Base-by-base conservation (phyloP, 768 basidiomycete species). In the Suillus variegatus region DNA sequence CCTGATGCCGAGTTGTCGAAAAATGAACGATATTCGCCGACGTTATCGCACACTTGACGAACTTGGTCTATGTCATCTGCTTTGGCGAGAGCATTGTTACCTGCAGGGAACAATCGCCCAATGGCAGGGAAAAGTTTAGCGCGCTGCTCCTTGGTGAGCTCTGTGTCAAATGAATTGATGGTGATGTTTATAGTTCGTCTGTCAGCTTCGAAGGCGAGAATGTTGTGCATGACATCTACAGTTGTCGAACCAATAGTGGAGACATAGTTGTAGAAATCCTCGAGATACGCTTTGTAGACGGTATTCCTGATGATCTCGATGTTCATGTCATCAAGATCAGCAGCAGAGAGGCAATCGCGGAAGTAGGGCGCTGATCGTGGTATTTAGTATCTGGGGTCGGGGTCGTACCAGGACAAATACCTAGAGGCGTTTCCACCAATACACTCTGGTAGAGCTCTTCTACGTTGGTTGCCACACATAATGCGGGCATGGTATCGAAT, bases 241-340 rank as follows among this genome's bases (percentile, higher is more conserved):
- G 97, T 98, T 0, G 97, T 93, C 12, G 87, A 85, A 49, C 94
- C 91, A 41, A 98, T 81, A 9, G 90, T 87, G 55, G 84, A 79
- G 74, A 89, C 92, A 79, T 91, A 99, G 68, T 84, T 77, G 81
- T 95, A 87, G 77, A 99, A 99, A 78, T 99, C 97, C 76, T 99
- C 97, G 65, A 99, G 90, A 79, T 99, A 99, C 20, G 95, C 91
- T 77, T 97, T 98, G 86, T 99, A 99, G 43, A 99, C 91, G 1
- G 97, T 96, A 80, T 99, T 99, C 52, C 97, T 94, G 79, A 99
- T 96, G 79, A 99, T 97, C 82, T 99, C 97, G 73, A 99, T 99
- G 82, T 99, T 98, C 65, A 99, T 88, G 76, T 98, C 97, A 75
- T 99, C 97, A 56, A 99, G 87, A 76, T 99, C 97, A 52, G 92